Evolutionary conservation across 495 filamentous ascomycete species (phyloP).

Genomic region (Cryomyces antarcticus): DNA sequence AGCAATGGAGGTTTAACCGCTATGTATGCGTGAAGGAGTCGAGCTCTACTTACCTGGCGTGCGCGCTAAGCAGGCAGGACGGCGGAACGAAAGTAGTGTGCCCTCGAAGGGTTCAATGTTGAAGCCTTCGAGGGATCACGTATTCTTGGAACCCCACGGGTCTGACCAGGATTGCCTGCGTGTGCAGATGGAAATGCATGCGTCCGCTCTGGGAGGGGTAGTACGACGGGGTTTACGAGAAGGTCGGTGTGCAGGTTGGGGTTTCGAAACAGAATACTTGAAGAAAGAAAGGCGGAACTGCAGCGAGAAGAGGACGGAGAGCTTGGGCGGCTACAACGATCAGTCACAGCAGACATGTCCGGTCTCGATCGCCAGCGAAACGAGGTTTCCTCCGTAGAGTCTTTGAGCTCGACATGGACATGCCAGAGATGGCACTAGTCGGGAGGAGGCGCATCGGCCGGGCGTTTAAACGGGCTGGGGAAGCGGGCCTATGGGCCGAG

Average conservation of each 20-base stretch:
- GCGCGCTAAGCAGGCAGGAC: slow-evolving; percentile 10
- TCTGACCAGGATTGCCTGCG: slow-evolving; percentile 8
- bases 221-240: slow-evolving; percentile 7
- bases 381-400: too few relatives aligned
- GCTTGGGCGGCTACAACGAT: too few relatives aligned
- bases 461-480: too few relatives aligned
- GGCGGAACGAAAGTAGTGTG: slow-evolving; percentile 3
- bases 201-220: slow-evolving; percentile 8
- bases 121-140: slow-evolving; percentile 2
- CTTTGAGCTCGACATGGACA: too few relatives aligned
- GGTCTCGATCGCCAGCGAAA: too few relatives aligned
- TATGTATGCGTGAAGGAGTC: slow-evolving; percentile 8
- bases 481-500: too few relatives aligned
- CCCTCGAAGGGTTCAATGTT: slow-evolving; percentile 4
- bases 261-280: too few relatives aligned
- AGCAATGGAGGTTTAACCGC: slow-evolving; percentile 5
- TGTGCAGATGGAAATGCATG: slow-evolving; percentile 10
- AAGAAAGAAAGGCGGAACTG: too few relatives aligned
- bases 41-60: slow-evolving; percentile 7
- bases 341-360: too few relatives aligned
- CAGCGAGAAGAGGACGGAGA: too few relatives aligned
- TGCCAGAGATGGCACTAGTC: too few relatives aligned
- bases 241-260: not conserved
- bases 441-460: too few relatives aligned
- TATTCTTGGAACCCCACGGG: slow-evolving; percentile 13